Base-by-base conservation (phyloP, 2,329 filamentous ascomycete genomes). In the Penicillium sp. region DNA sequence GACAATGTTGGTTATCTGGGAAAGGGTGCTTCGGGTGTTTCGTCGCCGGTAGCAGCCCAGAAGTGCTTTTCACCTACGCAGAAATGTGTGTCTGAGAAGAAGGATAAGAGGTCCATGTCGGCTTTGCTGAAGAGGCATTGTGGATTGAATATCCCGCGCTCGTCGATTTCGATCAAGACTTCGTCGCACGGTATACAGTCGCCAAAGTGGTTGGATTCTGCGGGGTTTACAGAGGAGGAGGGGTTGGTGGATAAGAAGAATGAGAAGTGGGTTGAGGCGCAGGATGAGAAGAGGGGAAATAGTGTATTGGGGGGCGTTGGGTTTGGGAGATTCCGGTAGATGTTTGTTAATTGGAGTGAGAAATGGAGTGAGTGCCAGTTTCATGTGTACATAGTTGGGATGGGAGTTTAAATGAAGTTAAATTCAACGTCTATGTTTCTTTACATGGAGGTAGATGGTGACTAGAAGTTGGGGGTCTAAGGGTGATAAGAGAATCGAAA, bases 181-280 rank as follows among this genome's bases (percentile, higher is more conserved):
- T 35, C 33, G 1, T 35, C 55, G 44, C 44, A 52, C 1, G 36
- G 23, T 45, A 17, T 47, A 2, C 19, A 43, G 2, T 57, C 58
- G 15, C 57, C 61, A 4, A 58, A 51, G 8, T 60, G 60, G 60
- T 39, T 63, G 36, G 60, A 62, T 57, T 57, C 47, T 9, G 42
- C 57, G 1, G 59, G 53, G 38, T 5, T 61, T 39, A 56, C 31
- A 6, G 61, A 62, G 21, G 59, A 62, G 6, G 62, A 64, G 15
- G 27, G 29, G 9, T 48, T 57, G 27, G 45, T 62, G 19, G 62
- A 61, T 27, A 56, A 49, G 33, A 49, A 55, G 8, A 57, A 58
- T 39, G 39, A 61, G 29, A 63, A 62, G 21, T 62, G 59, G 60
- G 45, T 65, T 19, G 62, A 66, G 44, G 56, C 31, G 29, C 7